Percentiles rank a stretch among this genome's conserved stretches.
These are phyloP conservation scores for Raddia guianensis DNA, from an alignment of 176 grass and related monocot genomes.

Conservation along the genomic window DNA sequence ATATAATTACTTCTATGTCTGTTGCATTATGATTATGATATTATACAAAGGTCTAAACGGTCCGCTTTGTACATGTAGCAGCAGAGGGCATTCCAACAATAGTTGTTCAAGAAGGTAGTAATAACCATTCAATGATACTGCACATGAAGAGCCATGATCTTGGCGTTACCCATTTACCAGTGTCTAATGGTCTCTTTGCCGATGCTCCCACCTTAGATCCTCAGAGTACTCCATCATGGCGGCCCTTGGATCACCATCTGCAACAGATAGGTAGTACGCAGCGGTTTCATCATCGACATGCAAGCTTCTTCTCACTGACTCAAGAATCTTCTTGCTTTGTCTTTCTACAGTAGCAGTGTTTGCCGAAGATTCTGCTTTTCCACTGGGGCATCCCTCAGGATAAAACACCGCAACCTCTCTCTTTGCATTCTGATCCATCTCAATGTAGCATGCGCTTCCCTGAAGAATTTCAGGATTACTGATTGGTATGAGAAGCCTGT, in stretches of 20 bases:
- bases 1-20: no score
- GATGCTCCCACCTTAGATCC: constrained; percentile 85
- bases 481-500: constrained; percentile 87
- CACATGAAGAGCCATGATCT: not conserved
- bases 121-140: not conserved
- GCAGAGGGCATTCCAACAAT: not conserved
- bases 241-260: constrained; percentile 81
- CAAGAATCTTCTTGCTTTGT: constrained; percentile 60
- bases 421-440: constrained; percentile 77
- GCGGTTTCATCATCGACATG: constrained; percentile 87
- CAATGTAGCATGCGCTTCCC: constrained; percentile 84
- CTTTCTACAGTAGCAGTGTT: constrained; percentile 32
- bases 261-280: constrained; percentile 74
- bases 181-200: constrained; percentile 34
- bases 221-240: constrained; percentile 85
- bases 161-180: not conserved
- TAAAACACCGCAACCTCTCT: constrained; percentile 90
- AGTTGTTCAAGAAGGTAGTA: not conserved
- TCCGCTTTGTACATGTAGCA: constrained; percentile 12
- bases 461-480: constrained; percentile 58
- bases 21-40: no score
- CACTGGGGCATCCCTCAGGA: constrained; percentile 52
- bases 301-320: constrained; percentile 76
- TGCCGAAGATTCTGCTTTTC: constrained; percentile 27
- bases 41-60: not conserved